phyloP scores from a whole-genome alignment of 345 rosid genomes.

The Boechera stricta region DNA sequence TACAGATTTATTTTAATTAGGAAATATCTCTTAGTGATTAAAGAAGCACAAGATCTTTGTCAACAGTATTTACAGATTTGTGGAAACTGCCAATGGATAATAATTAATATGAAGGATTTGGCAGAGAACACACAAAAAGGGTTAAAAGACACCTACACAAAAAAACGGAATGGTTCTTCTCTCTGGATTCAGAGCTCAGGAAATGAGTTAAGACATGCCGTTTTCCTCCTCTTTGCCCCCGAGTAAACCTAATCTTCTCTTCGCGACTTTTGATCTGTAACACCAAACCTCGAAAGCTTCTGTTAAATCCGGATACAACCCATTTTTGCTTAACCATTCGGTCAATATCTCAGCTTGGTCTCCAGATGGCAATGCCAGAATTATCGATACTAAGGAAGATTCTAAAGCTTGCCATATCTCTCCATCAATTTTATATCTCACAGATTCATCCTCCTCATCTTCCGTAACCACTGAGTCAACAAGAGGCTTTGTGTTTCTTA shows the following conservation, averaged over 20 bases:
- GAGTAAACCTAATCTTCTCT: constrained; percentile 61
- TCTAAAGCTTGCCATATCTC: constrained; percentile 88
- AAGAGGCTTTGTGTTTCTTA: constrained; percentile 65
- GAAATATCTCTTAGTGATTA: not conserved
- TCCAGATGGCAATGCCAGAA: constrained; percentile 78
- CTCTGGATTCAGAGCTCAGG: constrained; percentile 21
- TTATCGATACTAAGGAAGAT: constrained; percentile 69
- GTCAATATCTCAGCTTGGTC: constrained; percentile 84
- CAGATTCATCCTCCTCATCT: constrained; percentile 32
- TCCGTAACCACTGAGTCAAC: constrained; percentile 54
- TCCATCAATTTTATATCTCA: constrained; percentile 56
- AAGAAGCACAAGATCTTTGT: not conserved
- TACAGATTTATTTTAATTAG: not conserved
- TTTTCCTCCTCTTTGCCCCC: constrained; percentile 43
- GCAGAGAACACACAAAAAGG: constrained; percentile 13
- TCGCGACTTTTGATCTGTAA: constrained; percentile 78
- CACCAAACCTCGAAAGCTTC: constrained; percentile 97
- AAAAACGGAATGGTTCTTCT: constrained; percentile 8
- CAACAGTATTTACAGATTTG: constrained; percentile 33
- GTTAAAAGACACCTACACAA: constrained; percentile 17
- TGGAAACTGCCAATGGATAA: constrained; percentile 7
- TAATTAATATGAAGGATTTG: not conserved
- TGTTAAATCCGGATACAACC: constrained; percentile 82
- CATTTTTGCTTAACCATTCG: constrained; percentile 70
- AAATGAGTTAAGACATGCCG: constrained; percentile 31